Base-by-base conservation (phyloP, 2,329 filamentous ascomycete species). In the Chaetomium olivaceum region DNA sequence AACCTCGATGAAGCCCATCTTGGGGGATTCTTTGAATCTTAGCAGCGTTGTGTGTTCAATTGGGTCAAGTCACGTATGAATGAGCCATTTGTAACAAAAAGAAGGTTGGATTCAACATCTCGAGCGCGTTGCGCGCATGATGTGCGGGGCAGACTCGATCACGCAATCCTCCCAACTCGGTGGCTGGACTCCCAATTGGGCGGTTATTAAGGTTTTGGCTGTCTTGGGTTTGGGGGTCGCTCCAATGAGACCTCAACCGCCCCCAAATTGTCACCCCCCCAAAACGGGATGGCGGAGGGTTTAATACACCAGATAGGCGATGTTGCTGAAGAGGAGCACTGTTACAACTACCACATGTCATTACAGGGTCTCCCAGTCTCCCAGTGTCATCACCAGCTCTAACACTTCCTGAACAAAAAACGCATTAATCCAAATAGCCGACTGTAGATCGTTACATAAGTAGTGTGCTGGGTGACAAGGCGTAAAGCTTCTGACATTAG, bases 131-230 rank as follows among this genome's bases (percentile, higher is more conserved):
- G 36, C 36, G 36, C 36, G 19, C 58, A 65, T 69, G 50, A 61
- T 64, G 69, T 71, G 69, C 65, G 69, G 69, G 67, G 68, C 61
- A 60, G 3, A 29, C 12, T 48, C 58, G 51, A 71, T 71, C 69
- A 71, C 69, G 69, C 69, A 69, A 71, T 71, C 25, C 36, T 50
- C 60, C 60, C 59, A 58, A 51, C 50, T 14, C 33, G 51, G 51
- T 31, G 51, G 25, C 29, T 55, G 29, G 33, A 16, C 43, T 51
- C n/a, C 55, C 60, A 19, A 12, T 63, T 43, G 25, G 61, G 56
- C 39, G 39, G 39, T 19, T 43, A 29, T 21, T 33, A 27, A 59
- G 43, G 31, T 56, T 43, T 57, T 11, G n/a, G 31, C 54, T 31
- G 29, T 9, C 25, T 8, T 52, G 48, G 31, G 43, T 14, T 56